phyloP scores from a whole-genome alignment of 176 grass and related monocot species.

The Oryza australiensis region DNA sequence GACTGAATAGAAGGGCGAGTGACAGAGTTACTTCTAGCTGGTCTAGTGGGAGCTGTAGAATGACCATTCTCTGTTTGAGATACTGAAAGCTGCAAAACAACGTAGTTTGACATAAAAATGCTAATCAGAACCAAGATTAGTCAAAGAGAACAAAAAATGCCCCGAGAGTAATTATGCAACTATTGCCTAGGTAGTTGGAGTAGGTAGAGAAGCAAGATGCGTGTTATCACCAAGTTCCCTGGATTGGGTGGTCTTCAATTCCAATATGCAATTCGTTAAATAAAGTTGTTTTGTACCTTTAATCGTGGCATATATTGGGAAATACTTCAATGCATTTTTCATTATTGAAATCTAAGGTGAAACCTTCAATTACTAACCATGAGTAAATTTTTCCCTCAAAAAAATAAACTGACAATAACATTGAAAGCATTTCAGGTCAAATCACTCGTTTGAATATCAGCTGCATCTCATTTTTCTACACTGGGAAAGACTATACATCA shows the following conservation, averaged over 20 bases:
- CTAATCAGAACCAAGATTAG: not conserved
- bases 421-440: not conserved
- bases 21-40: constrained; percentile 80
- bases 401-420: not conserved
- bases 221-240: not conserved
- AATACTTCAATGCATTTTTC: not conserved
- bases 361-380: not conserved
- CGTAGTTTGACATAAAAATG: not conserved
- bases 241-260: not conserved
- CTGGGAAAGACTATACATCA: not conserved
- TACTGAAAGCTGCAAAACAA: constrained; percentile 68
- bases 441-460: not conserved
- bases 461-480: not conserved
- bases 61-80: constrained; percentile 82
- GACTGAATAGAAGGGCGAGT: constrained; percentile 69
- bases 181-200: not conserved
- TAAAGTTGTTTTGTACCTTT: not conserved
- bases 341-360: constrained; percentile 5
- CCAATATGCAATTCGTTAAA: not conserved
- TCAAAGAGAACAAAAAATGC: not conserved
- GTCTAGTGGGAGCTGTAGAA: constrained; percentile 57
- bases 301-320: not conserved
- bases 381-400: not conserved
- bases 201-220: not conserved
- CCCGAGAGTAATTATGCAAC: not conserved